A percentile compares a stretch with the other conserved stretches of the same genome.
Conservation (phyloP, 345 rosid species). For the Hibiscus trionum region DNA sequence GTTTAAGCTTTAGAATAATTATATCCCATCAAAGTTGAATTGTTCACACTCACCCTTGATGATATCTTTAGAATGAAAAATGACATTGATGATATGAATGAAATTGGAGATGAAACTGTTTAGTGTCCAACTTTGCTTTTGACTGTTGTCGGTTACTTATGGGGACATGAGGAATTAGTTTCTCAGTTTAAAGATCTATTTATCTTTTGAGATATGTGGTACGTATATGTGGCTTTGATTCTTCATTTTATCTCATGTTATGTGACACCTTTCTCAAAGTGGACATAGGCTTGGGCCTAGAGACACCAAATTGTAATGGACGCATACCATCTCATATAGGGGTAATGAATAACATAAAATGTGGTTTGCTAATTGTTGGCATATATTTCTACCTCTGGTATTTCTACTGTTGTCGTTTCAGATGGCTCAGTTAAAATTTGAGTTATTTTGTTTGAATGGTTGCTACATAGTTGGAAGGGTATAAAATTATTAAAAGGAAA, state of each 20-base stretch:
- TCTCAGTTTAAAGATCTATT: not conserved
- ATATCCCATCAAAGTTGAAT: not conserved
- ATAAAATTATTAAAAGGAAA: not conserved
- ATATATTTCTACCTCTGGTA: not conserved
- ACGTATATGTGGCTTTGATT: not conserved
- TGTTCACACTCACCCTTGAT: not conserved
- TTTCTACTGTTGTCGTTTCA: conserved; percentile 1
- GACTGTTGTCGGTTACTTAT: not conserved
- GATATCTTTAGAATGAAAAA: not conserved
- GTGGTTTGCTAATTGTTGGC: not conserved
- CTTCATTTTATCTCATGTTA: not conserved
- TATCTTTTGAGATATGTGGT: not conserved
- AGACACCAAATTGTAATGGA: not conserved
- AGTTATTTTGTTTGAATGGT: not conserved
- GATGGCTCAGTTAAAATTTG: not conserved
- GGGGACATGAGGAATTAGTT: not conserved
- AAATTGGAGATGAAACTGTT: not conserved
- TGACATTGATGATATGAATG: not conserved
- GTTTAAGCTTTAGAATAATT: conserved; percentile 10
- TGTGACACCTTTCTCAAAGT: not conserved
- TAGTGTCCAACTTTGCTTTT: not conserved
- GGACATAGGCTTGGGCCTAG: not conserved
- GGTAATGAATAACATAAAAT: not conserved
- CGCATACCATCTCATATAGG: not conserved
- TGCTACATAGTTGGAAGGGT: not conserved